These are phyloP conservation scores for Naganishia vaughanmartiniae DNA, from an alignment of 768 basidiomycete species.

Conservation along the genomic window DNA sequence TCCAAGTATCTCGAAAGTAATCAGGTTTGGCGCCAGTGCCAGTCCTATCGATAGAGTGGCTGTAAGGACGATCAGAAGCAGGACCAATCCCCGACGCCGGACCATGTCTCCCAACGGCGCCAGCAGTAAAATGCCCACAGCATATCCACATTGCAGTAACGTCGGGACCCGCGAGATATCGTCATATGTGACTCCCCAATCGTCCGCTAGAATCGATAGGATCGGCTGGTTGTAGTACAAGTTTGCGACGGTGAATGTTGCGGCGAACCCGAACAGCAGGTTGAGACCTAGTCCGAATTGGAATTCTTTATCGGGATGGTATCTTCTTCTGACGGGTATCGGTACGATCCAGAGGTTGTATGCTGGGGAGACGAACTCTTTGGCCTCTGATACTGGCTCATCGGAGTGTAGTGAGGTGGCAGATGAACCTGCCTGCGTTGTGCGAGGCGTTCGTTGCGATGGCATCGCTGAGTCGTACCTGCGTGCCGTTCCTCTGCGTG, in stretches of 20 bases:
- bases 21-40: constrained; percentile 62
- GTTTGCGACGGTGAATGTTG: constrained; percentile 62
- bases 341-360: constrained; percentile 65
- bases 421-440: neutral
- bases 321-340: constrained; percentile 61
- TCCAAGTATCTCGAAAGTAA: constrained; percentile 64
- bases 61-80: constrained; percentile 61
- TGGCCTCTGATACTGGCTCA: neutral
- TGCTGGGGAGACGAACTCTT: constrained; percentile 31
- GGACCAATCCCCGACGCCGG: constrained; percentile 67
- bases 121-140: constrained; percentile 68
- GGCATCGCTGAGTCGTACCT: neutral
- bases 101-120: constrained; percentile 81
- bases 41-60: constrained; percentile 69
- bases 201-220: constrained; percentile 58
- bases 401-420: neutral
- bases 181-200: constrained; percentile 44
- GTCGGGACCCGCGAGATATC: constrained; percentile 50
- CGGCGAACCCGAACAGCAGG: constrained; percentile 63
- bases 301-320: constrained; percentile 58
- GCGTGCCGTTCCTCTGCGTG: neutral
- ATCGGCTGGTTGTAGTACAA: constrained; percentile 81
- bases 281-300: constrained; percentile 61
- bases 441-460: neutral
- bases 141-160: constrained; percentile 58